Evolutionary conservation across 768 basidiomycete species (phyloP), one percentile per base, ranked within the genome.

Genomic region (Phylloporus arenicola): DNA sequence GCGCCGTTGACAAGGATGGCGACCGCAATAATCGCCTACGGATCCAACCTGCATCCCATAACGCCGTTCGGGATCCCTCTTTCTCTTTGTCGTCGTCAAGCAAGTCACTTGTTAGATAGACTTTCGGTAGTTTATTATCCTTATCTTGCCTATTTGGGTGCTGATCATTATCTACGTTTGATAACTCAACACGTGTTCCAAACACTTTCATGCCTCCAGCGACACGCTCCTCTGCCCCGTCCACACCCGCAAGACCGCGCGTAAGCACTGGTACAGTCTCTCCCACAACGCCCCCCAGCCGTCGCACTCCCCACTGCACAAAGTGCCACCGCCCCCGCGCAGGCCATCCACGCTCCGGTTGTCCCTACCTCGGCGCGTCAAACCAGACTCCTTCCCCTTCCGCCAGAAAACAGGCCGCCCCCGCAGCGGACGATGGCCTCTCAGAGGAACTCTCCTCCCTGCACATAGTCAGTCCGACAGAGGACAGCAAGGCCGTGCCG

Each of bases 291-390:
- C 67, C 71, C n/a, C 65, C 70, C 3, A 62, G 62, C 33, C 79
- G 80, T 38, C 82, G 81, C 45, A 58, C 62, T 2, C 83, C 76
- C 31, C 73, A 68, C 42, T 84, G 82, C 64, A 73, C 67, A 39
- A 78, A 77, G 57, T 84, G 83, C 63, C 69, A 72, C 47, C 75
- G 75, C 20, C 79, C 80, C 0, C 71, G 74, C 47, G 71, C 69
- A 22, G 82, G 82, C 0, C 83, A 84, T 59, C 83, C 83, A 16
- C 79, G 82, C 40, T 78, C 78, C 0, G 81, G 82, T 10, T 84
- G 83, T 58, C 80, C 81, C 1, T 74, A 67, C 49, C 64, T 60
- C 19, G 71, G 74, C 39, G 63, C 72, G 34, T 52, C 55, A 0
- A 35, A 54, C 7, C 10, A 37, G n/a, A 57, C 33, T 14, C 59